Evolutionary conservation across 495 filamentous ascomycete genomes (phyloP).

Genomic region (Neurospora sp.): DNA sequence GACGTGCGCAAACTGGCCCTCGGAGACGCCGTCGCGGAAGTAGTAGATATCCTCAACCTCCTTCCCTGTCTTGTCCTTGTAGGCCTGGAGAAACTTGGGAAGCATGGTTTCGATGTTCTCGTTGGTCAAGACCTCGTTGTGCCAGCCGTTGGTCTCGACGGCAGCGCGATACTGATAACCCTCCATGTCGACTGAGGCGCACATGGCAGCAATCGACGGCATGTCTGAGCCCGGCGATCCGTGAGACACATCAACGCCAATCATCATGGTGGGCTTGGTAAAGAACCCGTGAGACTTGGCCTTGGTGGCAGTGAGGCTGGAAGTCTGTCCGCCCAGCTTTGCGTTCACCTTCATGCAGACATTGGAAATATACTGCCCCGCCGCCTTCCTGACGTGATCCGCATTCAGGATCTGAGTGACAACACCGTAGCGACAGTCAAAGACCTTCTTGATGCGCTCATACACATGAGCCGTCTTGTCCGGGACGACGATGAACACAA

Average conservation of each 20-base stretch:
- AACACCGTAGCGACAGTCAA: slow-evolving; percentile 70
- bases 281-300: slow-evolving; percentile 26
- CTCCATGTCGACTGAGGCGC: slow-evolving; percentile 62
- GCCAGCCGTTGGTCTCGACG: slow-evolving; percentile 66
- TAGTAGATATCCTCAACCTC: slow-evolving; percentile 69
- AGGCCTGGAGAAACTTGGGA: slow-evolving; percentile 48
- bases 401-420: slow-evolving; percentile 62
- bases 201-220: slow-evolving; percentile 81
- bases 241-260: slow-evolving; percentile 89
- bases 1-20: slow-evolving; percentile 70
- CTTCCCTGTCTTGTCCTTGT: slow-evolving; percentile 40
- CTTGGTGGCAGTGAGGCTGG: slow-evolving; percentile 14
- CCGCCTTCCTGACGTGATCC: slow-evolving; percentile 47
- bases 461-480: slow-evolving; percentile 59
- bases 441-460: slow-evolving; percentile 68
- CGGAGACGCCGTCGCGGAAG: slow-evolving; percentile 88
- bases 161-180: slow-evolving; percentile 64
- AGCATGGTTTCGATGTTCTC: slow-evolving; percentile 56
- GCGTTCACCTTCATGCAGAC: slow-evolving; percentile 91
- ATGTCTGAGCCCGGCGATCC: slow-evolving; percentile 48
- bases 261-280: slow-evolving; percentile 52
- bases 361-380: slow-evolving; percentile 75
- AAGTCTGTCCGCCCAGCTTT: slow-evolving; percentile 80
- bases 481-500: slow-evolving; percentile 63
- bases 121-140: slow-evolving; percentile 61